phyloP scores from a whole-genome alignment of 768 basidiomycete species.

The Auricularia auricula-judae region DNA sequence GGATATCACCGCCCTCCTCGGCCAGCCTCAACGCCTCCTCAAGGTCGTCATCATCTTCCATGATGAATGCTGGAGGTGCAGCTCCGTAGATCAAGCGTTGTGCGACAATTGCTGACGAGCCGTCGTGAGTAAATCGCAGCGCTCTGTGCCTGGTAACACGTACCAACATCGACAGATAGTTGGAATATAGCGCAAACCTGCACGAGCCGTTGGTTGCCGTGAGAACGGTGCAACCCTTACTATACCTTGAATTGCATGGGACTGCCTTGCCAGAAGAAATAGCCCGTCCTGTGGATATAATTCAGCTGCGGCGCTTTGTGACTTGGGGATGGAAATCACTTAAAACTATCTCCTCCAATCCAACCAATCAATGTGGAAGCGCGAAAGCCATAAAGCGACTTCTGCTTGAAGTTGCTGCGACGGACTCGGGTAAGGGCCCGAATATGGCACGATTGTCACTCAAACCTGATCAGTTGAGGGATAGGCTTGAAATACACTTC shows the following conservation, averaged over 20 bases:
- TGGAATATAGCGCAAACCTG: slow-evolving; percentile 70
- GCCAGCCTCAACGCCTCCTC: slow-evolving; percentile 64
- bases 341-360: slow-evolving; percentile 77
- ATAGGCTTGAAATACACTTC: slow-evolving; percentile 32
- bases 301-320: background rate
- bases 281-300: slow-evolving; percentile 43
- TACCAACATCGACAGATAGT: slow-evolving; percentile 66
- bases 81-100: slow-evolving; percentile 72
- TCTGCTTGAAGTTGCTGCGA: slow-evolving; percentile 63
- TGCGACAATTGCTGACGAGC: slow-evolving; percentile 46
- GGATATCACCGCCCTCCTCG: slow-evolving; percentile 26
- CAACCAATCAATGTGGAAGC: slow-evolving; percentile 74
- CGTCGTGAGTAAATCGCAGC: slow-evolving; percentile 3
- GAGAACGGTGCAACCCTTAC: no score
- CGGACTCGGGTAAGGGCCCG: background rate
- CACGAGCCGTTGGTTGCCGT: no score
- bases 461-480: slow-evolving; percentile 68
- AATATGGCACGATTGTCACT: background rate
- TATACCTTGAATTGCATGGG: slow-evolving; percentile 61
- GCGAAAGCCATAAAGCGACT: slow-evolving; percentile 76
- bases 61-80: slow-evolving; percentile 42
- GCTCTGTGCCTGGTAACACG: slow-evolving; percentile 16
- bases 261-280: slow-evolving; percentile 65
- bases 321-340: slow-evolving; percentile 32
- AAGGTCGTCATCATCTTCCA: slow-evolving; percentile 47